These are phyloP conservation scores for Postia placenta DNA, from an alignment of 768 basidiomycete species.

Conservation along the genomic window DNA sequence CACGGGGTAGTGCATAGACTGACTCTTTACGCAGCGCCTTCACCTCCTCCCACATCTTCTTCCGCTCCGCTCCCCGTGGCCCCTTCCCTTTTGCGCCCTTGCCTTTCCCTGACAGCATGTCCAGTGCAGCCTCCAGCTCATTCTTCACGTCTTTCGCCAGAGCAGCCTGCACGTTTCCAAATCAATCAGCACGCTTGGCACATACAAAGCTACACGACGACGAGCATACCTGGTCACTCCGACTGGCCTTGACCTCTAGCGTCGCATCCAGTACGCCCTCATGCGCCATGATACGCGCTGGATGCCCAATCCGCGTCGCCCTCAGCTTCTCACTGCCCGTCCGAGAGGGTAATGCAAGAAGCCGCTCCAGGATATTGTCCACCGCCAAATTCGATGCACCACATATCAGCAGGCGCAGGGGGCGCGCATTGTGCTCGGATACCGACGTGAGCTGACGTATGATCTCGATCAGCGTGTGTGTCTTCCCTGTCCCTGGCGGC, in stretches of 20 bases:
- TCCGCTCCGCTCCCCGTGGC: slow-evolving; percentile 66
- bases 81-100: slow-evolving; percentile 70
- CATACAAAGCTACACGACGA: neutral
- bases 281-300: slow-evolving; percentile 81
- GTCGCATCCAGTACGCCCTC: slow-evolving; percentile 63
- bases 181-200: too few species aligned
- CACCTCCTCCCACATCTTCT: slow-evolving; percentile 84
- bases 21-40: slow-evolving; percentile 88
- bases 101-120: slow-evolving; percentile 61
- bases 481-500: slow-evolving; percentile 97
- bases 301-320: slow-evolving; percentile 91
- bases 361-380: slow-evolving; percentile 89
- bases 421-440: slow-evolving; percentile 40
- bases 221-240: slow-evolving; percentile 57
- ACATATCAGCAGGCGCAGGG: slow-evolving; percentile 73
- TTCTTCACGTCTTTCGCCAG: slow-evolving; percentile 85
- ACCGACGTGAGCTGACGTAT: slow-evolving; percentile 72
- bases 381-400: slow-evolving; percentile 93
- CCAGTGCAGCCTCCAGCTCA: slow-evolving; percentile 71
- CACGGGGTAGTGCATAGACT: slow-evolving; percentile 21
- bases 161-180: slow-evolving; percentile 70
- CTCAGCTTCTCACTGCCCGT: slow-evolving; percentile 48
- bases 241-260: slow-evolving; percentile 64
- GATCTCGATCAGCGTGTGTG: slow-evolving; percentile 90
- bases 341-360: slow-evolving; percentile 53